Evolutionary conservation across 257 asterid species (phyloP), one percentile per base, ranked within the genome.

Genomic region (Przewalskia tangutica): DNA sequence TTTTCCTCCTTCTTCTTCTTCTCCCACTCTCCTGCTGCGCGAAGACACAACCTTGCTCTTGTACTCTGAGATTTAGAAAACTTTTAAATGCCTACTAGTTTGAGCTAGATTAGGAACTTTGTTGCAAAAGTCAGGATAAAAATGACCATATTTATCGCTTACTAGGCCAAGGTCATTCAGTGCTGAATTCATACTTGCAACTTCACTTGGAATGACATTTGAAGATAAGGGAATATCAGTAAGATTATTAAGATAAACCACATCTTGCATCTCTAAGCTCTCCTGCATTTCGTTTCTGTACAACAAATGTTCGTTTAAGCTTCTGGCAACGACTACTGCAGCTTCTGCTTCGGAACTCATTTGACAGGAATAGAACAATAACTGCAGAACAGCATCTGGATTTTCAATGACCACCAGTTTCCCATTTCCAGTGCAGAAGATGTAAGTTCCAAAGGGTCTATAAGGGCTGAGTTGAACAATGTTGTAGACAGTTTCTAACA

Each of bases 1-100:
- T 83, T 89, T 13, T 67, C 89, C 84, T 91, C 92, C 83, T 82
- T 89, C 55, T 68, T 83, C 86, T 90, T 92, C 88, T 88, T 86
- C 90, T 92, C 98, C 82, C 87, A 64, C 77, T 92, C 95, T 18
- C 98, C 97, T 1, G 97, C 97, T 4, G 98, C 98, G 16, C 97
- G 95, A 55, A 95, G 92, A 82, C 98, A 93, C 85, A 95, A 44
- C 59, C 97, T 83, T 38, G 97, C 97, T 85, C 88, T 86, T 32
- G 95, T 87, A 64, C 91, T 88, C 98, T 95, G 89, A 77, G 63
- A 88, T 82, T 86, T 55, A 27, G 54, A 32, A 46, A 36, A 73
- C 3, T 56, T 12, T 34, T 18, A 80, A 80, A 77, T 20, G 6
- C 7, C 51, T 4, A 34, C 38, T 50, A 58, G 32, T 56, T 48